Evolutionary conservation across 1,284 basidiomycete species (phyloP).

Genomic region (Apiotrichum laibachii): DNA sequence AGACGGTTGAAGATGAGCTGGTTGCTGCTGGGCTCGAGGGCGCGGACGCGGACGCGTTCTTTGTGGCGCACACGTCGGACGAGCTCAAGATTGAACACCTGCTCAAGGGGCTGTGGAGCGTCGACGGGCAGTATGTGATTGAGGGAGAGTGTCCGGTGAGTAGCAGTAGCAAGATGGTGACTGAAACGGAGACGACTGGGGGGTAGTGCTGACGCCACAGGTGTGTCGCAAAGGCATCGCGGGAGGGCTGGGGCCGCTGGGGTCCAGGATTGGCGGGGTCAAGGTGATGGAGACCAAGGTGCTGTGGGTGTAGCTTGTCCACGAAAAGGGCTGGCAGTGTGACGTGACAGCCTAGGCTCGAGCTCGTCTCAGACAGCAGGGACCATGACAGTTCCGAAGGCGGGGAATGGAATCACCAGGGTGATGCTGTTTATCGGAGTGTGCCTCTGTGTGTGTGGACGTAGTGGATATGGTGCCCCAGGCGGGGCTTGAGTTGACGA

Average conservation of each 20-base stretch:
- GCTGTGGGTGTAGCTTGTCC: background rate
- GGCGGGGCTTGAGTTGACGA: too few relatives aligned
- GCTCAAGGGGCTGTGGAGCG: constrained; percentile 39
- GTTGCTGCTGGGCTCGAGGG: constrained; percentile 13
- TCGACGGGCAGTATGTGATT: constrained; percentile 33
- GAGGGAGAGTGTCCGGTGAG: constrained; percentile 50
- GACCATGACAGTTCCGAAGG: background rate
- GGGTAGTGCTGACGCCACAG: constrained; percentile 18
- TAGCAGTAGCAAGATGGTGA: constrained; percentile 2
- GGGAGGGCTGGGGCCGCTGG: constrained; percentile 32
- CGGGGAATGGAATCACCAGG: too few relatives aligned
- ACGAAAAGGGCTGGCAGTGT: too few relatives aligned
- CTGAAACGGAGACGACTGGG: background rate
- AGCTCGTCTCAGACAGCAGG: background rate
- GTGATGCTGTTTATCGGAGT: too few relatives aligned
- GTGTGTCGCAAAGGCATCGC: constrained; percentile 36
- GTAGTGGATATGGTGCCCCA: too few relatives aligned
- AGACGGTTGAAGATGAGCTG: background rate
- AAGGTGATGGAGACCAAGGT: constrained; percentile 24
- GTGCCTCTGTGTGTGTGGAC: too few relatives aligned
- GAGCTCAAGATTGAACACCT: constrained; percentile 25
- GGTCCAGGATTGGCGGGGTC: constrained; percentile 28
- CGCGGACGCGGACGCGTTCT: constrained; percentile 18
- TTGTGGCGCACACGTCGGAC: background rate
- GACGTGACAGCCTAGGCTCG: background rate